Base-by-base conservation (phyloP, 495 filamentous ascomycete genomes). In the Annulohypoxylon stygium region DNA sequence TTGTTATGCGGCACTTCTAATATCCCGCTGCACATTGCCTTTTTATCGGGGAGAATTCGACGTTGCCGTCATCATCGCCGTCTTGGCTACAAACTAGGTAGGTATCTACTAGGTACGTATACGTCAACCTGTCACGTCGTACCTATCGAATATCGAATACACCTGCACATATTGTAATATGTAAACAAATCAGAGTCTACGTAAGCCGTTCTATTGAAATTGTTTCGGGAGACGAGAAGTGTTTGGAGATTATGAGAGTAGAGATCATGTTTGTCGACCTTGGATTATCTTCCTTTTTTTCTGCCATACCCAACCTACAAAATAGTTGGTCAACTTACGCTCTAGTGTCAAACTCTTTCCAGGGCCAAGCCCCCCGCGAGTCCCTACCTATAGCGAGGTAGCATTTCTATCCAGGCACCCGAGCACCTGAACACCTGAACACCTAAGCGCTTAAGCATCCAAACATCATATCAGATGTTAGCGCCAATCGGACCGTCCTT, bases 401-500 rank as follows among this genome's bases (percentile, higher is more conserved):
- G 43, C 18, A 33, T 54, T 26, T n/a, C 11, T n/a, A 54, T 7
- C 12, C 12, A 43, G 12, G 39, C 14, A 43, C 39, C 47, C 1
- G 2, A 50, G 47, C 10, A 25, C 8, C 47, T 25, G 20, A 5
- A 30, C 26, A 30, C 2, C n/a, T 30, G 26, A 50, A 7, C 16
- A 50, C 8, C n/a, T 18, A 50, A 7, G n/a, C 16, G 4, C 4
- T 10, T 14, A 41, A 26, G 57, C 18, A 26, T 18, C 33, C 14
- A 43, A 43, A 43, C 39, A 43, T 14, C 39, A 45, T 45, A 16
- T 58, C 43, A 10, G 55, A 54, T 64, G 57, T 41, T 55, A 47
- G 11, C 39, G 53, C 51, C 61, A 75, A 75, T 75, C 72, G 72
- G 72, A 71, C 72, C 72, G 72, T 59, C 47, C 41, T 51, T 75